Evolutionary conservation across 2,329 filamentous ascomycete species (phyloP), one percentile per base, ranked within the genome.

Genomic region (Dactylella cylindrospora): DNA sequence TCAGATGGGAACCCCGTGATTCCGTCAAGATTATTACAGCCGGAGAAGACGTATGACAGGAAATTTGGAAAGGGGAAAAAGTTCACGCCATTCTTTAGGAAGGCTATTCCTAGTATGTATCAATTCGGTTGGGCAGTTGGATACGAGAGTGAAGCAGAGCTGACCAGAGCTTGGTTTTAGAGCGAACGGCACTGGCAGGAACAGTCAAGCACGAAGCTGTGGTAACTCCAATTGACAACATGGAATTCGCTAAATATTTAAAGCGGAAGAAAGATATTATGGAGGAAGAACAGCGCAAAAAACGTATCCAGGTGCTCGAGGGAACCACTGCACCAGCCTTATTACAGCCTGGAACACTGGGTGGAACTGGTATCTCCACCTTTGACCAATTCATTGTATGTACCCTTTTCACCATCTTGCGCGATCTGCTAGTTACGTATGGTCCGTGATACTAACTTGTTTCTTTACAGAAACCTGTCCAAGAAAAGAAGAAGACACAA

Each of bases 161-260:
- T 20, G 15, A 13, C 7, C 20, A 38, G 5, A 20, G n/a, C 8
- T 8, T 39, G 15, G 40, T 17, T 29, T 61, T 71, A 86, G 88
- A 95, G 73, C 85, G 88, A 72, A 95, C 89, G 5, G 83, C 82
- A 20, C 76, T 95, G 6, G 79, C 82, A 22, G 88, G 86, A 36
- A 83, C 80, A 53, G 81, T 94, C 57, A 79, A 79, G 47, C 86
- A 90, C 68, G 89, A 95, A 71, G 64, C 67, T 9, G 53, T 64
- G 15, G 66, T 70, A 39, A 64, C 64, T 6, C 67, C 67, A 2
- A 62, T 74, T 20, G 70, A 73, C 7, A 76, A 75, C 7, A 70
- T 70, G 12, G 74, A 77, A 49, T 76, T 72, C 65, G 70, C 72
- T 20, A 70, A 71, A 31, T 76, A 76, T 65, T 72, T 74, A 59